phyloP scores from a whole-genome alignment of 805 yeast genomes.

The Martiniozyma abietophila region DNA sequence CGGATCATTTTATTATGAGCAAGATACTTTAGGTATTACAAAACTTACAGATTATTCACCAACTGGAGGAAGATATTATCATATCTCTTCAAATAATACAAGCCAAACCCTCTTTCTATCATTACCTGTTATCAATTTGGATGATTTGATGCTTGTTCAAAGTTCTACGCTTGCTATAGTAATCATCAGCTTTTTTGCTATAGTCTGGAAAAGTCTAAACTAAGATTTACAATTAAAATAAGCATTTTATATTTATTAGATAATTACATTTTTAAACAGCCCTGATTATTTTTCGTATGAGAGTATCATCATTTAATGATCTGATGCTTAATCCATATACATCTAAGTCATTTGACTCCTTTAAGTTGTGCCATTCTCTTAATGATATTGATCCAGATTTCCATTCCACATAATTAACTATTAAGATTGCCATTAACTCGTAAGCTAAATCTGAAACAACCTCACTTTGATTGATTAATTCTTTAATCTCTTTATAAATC shows the following conservation, averaged over 20 bases:
- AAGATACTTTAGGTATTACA: constrained; percentile 13
- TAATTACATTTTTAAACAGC: too few species aligned
- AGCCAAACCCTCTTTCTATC: background rate
- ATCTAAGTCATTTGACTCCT: too few species aligned
- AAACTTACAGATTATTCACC: constrained; percentile 2
- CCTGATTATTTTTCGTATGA: too few species aligned
- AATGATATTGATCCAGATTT: too few species aligned
- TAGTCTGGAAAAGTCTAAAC: background rate
- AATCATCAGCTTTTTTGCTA: background rate
- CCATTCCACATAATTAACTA: constrained; percentile 20
- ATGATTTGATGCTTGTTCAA: constrained; percentile 12
- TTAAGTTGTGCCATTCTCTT: too few species aligned
- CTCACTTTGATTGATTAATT: constrained; percentile 9
- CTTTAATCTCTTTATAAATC: constrained; percentile 16
- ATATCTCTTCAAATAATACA: background rate
- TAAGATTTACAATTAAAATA: background rate
- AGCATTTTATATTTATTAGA: background rate
- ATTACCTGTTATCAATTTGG: constrained; percentile 14
- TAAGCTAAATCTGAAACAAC: constrained; percentile 9
- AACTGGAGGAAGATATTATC: background rate
- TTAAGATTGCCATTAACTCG: constrained; percentile 18
- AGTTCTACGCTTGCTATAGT: constrained; percentile 8
- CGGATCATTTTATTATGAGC: constrained; percentile 18
- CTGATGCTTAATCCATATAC: too few species aligned
- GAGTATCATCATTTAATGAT: too few species aligned